These are phyloP conservation scores for Phyllostachys edulis DNA, from an alignment of 176 grass and related monocot genomes.

Conservation along the genomic window DNA sequence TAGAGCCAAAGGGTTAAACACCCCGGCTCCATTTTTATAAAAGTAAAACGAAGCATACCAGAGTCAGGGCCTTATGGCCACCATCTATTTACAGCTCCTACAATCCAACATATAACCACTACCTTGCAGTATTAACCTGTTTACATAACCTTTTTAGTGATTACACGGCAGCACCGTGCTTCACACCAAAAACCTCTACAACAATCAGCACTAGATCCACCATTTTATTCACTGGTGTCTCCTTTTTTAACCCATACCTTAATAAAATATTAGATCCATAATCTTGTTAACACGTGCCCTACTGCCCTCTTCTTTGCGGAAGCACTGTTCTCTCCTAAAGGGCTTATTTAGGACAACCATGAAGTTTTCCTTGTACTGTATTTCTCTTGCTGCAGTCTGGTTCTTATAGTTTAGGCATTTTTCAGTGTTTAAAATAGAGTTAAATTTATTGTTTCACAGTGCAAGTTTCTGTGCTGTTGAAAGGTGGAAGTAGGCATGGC, in stretches of 20 bases:
- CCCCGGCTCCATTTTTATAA: no score
- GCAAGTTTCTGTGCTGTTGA: not conserved
- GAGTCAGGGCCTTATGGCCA: no score
- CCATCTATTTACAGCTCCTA: no score
- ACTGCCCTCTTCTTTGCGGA: not conserved
- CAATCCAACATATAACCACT: no score
- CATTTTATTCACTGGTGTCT: not conserved
- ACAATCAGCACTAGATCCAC: no score
- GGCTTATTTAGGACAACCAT: not conserved
- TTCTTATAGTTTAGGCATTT: not conserved
- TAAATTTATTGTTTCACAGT: not conserved
- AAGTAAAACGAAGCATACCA: no score
- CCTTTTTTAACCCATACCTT: not conserved
- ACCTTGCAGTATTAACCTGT: no score
- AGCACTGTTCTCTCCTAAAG: not conserved
- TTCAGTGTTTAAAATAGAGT: not conserved
- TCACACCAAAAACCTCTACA: no score
- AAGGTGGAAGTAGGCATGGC: not conserved
- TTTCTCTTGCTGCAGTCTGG: not conserved
- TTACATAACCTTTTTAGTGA: no score
- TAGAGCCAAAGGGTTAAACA: no score
- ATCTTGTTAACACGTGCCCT: not conserved
- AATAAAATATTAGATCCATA: not conserved
- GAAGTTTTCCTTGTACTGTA: not conserved
- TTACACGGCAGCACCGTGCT: no score